phyloP scores from a whole-genome alignment of 768 basidiomycete species.

The Pleurotus salmoneostramineus region DNA sequence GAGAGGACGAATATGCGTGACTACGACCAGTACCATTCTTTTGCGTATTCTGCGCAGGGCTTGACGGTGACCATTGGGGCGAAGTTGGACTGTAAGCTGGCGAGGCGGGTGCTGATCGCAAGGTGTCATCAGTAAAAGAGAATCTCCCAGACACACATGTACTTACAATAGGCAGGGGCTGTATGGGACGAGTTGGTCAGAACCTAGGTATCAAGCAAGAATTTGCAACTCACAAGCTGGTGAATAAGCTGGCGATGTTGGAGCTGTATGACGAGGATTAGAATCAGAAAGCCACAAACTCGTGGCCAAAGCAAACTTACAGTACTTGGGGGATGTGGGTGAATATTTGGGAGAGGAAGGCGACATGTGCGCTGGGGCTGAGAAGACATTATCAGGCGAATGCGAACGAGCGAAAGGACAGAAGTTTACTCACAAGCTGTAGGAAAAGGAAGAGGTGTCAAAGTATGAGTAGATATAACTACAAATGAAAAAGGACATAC shows the following conservation, averaged over 20 bases:
- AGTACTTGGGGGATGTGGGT: constrained; percentile 92
- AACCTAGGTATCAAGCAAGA: constrained; percentile 7
- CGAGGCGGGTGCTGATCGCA: constrained; percentile 65
- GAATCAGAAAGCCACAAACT: background rate
- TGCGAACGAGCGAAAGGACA: background rate
- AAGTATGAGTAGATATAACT: constrained; percentile 18
- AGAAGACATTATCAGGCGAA: constrained; percentile 8
- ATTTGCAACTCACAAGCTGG: constrained; percentile 66
- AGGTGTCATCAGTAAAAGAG: constrained; percentile 10
- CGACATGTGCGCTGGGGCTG: constrained; percentile 79
- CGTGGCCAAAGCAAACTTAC: constrained; percentile 40
- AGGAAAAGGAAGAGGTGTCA: constrained; percentile 5
- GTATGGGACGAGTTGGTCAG: constrained; percentile 3
- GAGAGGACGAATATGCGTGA: constrained; percentile 44
- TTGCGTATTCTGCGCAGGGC: constrained; percentile 50
- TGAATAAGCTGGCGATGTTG: constrained; percentile 84
- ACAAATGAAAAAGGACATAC: constrained; percentile 38
- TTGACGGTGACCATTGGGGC: constrained; percentile 79
- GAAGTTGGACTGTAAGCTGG: constrained; percentile 86
- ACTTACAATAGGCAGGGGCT: constrained; percentile 81
- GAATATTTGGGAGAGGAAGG: constrained; percentile 92
- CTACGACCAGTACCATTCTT: constrained; percentile 34
- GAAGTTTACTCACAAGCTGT: constrained; percentile 56
- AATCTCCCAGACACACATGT: background rate
- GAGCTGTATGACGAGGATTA: constrained; percentile 43